Percentiles rank a stretch among this genome's conserved stretches.
Conservation (phyloP, 192 early-diverging fungal species). For the Allomyces javanicus region DNA sequence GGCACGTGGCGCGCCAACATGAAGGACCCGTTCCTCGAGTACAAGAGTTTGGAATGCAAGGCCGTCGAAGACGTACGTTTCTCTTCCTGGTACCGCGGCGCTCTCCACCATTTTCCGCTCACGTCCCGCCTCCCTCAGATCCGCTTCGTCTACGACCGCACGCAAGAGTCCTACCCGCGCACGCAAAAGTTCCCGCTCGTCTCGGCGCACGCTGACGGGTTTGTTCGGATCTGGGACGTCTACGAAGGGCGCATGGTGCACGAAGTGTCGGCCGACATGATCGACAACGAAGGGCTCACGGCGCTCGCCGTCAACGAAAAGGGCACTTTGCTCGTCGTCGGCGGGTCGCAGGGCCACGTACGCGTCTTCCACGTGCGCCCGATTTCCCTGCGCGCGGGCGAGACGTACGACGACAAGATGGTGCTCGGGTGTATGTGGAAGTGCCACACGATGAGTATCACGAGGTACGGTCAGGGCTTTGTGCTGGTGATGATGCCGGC, state of each 20-base stretch:
- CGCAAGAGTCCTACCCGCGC: neutral
- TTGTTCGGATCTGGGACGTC: constrained; percentile 32
- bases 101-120: too few species aligned
- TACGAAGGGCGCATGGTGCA: constrained; percentile 23
- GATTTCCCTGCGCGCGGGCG: neutral
- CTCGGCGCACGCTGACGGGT: constrained; percentile 18
- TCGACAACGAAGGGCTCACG: constrained; percentile 27
- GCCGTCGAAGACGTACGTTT: constrained; percentile 5
- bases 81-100: too few species aligned
- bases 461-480: too few species aligned
- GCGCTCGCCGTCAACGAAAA: constrained; percentile 21
- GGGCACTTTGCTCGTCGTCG: constrained; percentile 19
- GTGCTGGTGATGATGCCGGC: too few species aligned
- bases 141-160: neutral
- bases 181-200: constrained; percentile 5
- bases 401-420: neutral
- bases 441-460: too few species aligned
- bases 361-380: constrained; percentile 9
- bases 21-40: constrained; percentile 8
- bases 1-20: constrained; percentile 1
- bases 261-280: constrained; percentile 14
- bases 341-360: constrained; percentile 27
- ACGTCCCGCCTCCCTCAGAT: too few species aligned
- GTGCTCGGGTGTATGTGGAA: neutral
- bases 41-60: constrained; percentile 4